These are phyloP conservation scores for Suhomyces wounanorum DNA, from an alignment of 1,139 yeast species.

Conservation along the genomic window DNA sequence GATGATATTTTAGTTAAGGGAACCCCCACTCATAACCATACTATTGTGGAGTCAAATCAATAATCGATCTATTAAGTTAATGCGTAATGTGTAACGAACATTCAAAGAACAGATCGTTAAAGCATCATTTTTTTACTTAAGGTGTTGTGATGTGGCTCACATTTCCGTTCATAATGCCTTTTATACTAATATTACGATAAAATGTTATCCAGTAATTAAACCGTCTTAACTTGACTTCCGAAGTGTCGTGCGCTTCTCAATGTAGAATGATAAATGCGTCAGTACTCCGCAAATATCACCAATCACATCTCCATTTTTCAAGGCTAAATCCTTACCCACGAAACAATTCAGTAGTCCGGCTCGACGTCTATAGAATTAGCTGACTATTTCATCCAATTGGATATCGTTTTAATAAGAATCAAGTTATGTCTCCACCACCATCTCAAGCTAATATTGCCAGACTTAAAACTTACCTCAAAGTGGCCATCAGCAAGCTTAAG, in stretches of 20 bases:
- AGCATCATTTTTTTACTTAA: neutral
- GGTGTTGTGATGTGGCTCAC: neutral
- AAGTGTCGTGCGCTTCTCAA: neutral
- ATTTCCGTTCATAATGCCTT: neutral
- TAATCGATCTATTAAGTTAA: neutral
- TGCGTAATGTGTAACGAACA: slow-evolving; percentile 2
- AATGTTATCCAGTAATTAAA: neutral
- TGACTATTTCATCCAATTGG: neutral
- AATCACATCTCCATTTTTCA: neutral
- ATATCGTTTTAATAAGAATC: neutral
- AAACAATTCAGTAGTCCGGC: too few relatives aligned
- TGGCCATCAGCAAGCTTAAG: slow-evolving; percentile 79
- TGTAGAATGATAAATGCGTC: neutral
- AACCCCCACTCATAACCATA: slow-evolving; percentile 44
- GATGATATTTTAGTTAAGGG: slow-evolving; percentile 43
- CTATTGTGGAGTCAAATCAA: slow-evolving; percentile 26
- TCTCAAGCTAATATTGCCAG: slow-evolving; percentile 42
- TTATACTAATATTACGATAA: slow-evolving; percentile 1
- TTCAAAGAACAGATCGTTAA: neutral
- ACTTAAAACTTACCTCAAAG: slow-evolving; percentile 71
- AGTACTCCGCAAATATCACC: neutral
- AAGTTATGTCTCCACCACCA: slow-evolving; percentile 22
- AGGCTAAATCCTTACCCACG: neutral
- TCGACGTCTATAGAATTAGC: too few relatives aligned
- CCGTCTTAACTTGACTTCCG: too few relatives aligned